Conservation (phyloP, 768 basidiomycete genomes). For the Clitopilus hobsonii region DNA sequence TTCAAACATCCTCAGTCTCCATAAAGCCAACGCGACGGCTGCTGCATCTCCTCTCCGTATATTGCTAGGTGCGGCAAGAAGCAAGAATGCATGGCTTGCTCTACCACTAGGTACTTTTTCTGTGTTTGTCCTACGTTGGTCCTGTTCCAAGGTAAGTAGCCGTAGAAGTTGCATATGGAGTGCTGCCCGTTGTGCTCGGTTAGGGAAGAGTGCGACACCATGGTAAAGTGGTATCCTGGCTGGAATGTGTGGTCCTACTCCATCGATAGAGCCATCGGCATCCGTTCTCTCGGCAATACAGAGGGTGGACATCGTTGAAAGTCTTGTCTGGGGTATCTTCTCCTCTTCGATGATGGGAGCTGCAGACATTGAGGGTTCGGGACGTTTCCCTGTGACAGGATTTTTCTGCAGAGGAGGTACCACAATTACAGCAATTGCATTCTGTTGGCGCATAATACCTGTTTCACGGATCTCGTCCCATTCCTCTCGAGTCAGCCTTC, state of each 20-base stretch:
- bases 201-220: slow-evolving; percentile 59
- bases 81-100: slow-evolving; percentile 66
- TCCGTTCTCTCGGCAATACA: slow-evolving; percentile 9
- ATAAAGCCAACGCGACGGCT: slow-evolving; percentile 65
- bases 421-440: slow-evolving; percentile 64
- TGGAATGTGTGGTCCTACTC: slow-evolving; percentile 14
- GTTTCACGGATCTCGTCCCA: slow-evolving; percentile 44
- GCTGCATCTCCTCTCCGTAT: slow-evolving; percentile 54
- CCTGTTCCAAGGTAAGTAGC: slow-evolving; percentile 45
- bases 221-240: slow-evolving; percentile 63
- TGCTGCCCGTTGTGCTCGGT: slow-evolving; percentile 52
- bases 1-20: slow-evolving; percentile 80
- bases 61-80: slow-evolving; percentile 48
- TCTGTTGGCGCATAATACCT: slow-evolving; percentile 40
- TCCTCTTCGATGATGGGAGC: slow-evolving; percentile 21
- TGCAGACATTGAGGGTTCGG: slow-evolving; percentile 32
- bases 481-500: slow-evolving; percentile 62
- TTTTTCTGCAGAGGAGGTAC: slow-evolving; percentile 63
- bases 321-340: slow-evolving; percentile 3
- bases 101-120: slow-evolving; percentile 2
- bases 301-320: slow-evolving; percentile 26
- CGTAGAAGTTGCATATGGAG: slow-evolving; percentile 44
- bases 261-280: slow-evolving; percentile 7
- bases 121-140: slow-evolving; percentile 1
- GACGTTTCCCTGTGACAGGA: slow-evolving; percentile 38